Percentiles rank a stretch among this genome's conserved stretches.
Evolutionary conservation across 345 rosid genomes (phyloP).

Genomic region (Lepidium africanum): DNA sequence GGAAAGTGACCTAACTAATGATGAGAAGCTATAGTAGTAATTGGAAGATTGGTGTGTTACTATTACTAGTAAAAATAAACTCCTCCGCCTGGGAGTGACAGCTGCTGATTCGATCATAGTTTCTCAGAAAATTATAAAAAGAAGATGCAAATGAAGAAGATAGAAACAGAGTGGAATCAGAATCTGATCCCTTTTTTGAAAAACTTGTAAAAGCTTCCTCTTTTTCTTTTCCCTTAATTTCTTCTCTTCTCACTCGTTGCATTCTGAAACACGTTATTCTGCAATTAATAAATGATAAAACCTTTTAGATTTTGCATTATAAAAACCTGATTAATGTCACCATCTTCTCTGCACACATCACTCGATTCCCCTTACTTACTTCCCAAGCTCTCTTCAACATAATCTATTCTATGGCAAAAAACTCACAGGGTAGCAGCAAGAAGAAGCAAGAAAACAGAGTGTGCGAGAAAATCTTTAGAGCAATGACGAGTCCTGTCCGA

Average conservation of each 20-base stretch:
- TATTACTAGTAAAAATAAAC: background rate
- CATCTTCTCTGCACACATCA: slow-evolving; percentile 18
- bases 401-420: slow-evolving; percentile 8
- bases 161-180: slow-evolving; percentile 18
- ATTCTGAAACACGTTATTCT: slow-evolving; percentile 19
- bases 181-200: slow-evolving; percentile 25
- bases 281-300: background rate
- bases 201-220: slow-evolving; percentile 16
- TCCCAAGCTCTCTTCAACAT: background rate
- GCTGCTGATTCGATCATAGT: background rate
- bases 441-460: slow-evolving; percentile 23
- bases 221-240: slow-evolving; percentile 9
- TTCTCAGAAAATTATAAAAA: background rate
- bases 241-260: background rate
- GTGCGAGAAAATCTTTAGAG: slow-evolving; percentile 30
- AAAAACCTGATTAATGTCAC: slow-evolving; percentile 12
- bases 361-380: background rate
- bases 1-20: slow-evolving; percentile 16
- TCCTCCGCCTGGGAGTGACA: background rate
- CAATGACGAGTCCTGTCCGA: slow-evolving; percentile 24
- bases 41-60: background rate
- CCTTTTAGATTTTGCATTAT: background rate
- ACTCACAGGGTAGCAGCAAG: slow-evolving; percentile 1
- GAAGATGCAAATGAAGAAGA: background rate
- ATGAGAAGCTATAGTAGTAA: background rate